Base-by-base conservation (phyloP, 768 basidiomycete species). In the Pisolithus sp. region DNA sequence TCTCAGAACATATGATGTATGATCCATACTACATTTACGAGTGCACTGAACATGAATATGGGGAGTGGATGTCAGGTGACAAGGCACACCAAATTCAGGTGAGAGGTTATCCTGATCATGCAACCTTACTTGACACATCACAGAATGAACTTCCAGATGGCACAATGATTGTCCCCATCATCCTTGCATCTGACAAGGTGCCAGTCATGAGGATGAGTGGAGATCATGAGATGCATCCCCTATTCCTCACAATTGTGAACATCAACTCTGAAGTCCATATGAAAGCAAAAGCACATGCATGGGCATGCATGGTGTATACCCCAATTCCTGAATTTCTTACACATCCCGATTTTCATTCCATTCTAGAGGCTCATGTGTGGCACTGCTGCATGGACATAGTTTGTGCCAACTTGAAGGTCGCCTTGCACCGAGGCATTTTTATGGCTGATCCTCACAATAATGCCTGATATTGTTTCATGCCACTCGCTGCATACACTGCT, bases 141-240 rank as follows among this genome's bases (percentile, higher is more conserved):
- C 20, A 30, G 39, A 13, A 50, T 42, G 26, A 42, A 26, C 39
- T 50, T 13, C 49, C 49, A 1, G 17, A 18, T 0, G 58, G 62
- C 12, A 44, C 58, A 0, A 60, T 54, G 2, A 44, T 62, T 12
- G 45, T 64, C 0, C 56, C 59, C 0, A 46, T 59, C 26, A 57
- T 62, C 18, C 18, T 58, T 2, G 47, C 50, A 7, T 59, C 57
- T 0, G 54, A 64, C 43, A 64, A 64, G 43, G 62, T 59, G 0
- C 50, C n/a, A 1, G 52, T 56, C 2, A 56, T 34, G 1, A 3
- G 28, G 2, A 38, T 50, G 3, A 56, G 41, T 6, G 40, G 52
- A 1, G 47, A 45, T 0, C 28, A 52, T 0, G 36, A 57, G 26
- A 50, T 56, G 52, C 52, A 56, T 9, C 55, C 52, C 0, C 12